Conservation (phyloP, 2,329 filamentous ascomycete genomes). For the Colletotrichum camelliae region DNA sequence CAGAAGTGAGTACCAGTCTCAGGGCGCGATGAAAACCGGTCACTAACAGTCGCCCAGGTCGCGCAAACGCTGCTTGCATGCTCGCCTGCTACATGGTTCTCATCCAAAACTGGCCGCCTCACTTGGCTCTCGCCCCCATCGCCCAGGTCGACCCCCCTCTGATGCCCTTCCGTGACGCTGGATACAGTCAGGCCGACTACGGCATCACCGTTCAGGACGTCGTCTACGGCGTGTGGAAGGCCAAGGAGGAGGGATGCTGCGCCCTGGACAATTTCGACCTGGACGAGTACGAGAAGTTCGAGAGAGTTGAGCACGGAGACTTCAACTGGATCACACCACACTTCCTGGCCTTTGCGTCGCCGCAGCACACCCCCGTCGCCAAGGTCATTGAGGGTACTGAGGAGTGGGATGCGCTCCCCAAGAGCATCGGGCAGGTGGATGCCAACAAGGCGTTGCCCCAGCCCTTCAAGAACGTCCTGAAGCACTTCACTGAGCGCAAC, state of each 20-base stretch:
- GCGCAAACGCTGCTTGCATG: slow-evolving; percentile 92
- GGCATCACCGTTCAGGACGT: slow-evolving; percentile 95
- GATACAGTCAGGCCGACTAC: slow-evolving; percentile 98
- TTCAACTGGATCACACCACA: slow-evolving; percentile 99
- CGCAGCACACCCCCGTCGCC: slow-evolving; percentile 79
- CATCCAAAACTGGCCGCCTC: slow-evolving; percentile 96
- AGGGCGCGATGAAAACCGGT: slow-evolving; percentile 8
- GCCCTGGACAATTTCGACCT: slow-evolving; percentile 93
- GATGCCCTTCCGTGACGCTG: slow-evolving; percentile 98
- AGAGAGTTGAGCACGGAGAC: slow-evolving; percentile 96
- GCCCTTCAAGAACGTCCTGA: slow-evolving; percentile 95
- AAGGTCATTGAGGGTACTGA: slow-evolving; percentile 77
- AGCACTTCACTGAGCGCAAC: slow-evolving; percentile 85
- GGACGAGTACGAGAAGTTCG: slow-evolving; percentile 95
- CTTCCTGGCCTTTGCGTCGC: slow-evolving; percentile 96
- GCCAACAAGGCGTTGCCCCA: slow-evolving; percentile 73
- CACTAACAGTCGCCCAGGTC: slow-evolving; percentile 57
- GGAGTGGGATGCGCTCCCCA: slow-evolving; percentile 76
- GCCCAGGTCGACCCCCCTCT: slow-evolving; percentile 95
- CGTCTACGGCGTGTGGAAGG: slow-evolving; percentile 98
- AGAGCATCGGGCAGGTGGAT: slow-evolving; percentile 75
- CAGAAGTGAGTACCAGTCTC: slow-evolving; percentile 68
- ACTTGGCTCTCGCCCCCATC: slow-evolving; percentile 92
- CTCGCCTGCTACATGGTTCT: slow-evolving; percentile 98
- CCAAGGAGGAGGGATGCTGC: slow-evolving; percentile 93